Base-by-base conservation (phyloP, 225 moss, liverwort and hornwort genomes). In the Takakia lepidozioides region DNA sequence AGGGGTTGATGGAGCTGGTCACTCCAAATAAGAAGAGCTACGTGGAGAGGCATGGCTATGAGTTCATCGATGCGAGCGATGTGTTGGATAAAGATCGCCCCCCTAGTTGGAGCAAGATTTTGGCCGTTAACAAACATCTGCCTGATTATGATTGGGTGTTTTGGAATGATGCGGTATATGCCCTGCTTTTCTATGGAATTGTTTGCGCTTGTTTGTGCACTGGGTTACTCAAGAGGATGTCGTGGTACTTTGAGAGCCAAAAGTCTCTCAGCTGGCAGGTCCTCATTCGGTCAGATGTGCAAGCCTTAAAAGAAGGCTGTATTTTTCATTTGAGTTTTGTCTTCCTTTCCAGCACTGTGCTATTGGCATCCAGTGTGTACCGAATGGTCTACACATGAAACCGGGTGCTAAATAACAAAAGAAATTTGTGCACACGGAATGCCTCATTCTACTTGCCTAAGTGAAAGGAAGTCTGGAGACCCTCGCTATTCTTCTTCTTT, bases 91-190 rank as follows among this genome's bases (percentile, higher is more conserved):
- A 70, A 59, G 48, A 53, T 59, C 75, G 98, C 27, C 98, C 98
- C 62, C 98, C 98, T 10, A 99, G 98, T 65, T 99, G 98, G 98
- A 99, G 98, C 73, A 99, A 99, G 73, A 91, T 99, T 64, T 48
- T 88, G 48, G 98, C 98, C 22, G 85, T 99, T 39, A 78, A 81
- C 72, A 81, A 91, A 58, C 85, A 91, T 50, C 64, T 99, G 48
- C 55, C 91, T 39, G 66, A 76, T 51, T 91, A 88, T 55, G 98
- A 99, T 46, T 99, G 87, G 75, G 81, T 99, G 49, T 99, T 99
- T 48, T 99, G 98, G 98, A 99, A 91, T 49, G 98, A 99, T 61
- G 98, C 91, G 81, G 95, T 98, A 76, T 38, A 83, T 51, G 29
- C 22, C 26, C 9, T 48, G 14, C 6, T 2, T 26, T 35, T 5